Percentiles rank a stretch among this genome's conserved stretches.
Conservation (phyloP, 1,284 basidiomycete species). For the Kalmanozyma brasiliensis region DNA sequence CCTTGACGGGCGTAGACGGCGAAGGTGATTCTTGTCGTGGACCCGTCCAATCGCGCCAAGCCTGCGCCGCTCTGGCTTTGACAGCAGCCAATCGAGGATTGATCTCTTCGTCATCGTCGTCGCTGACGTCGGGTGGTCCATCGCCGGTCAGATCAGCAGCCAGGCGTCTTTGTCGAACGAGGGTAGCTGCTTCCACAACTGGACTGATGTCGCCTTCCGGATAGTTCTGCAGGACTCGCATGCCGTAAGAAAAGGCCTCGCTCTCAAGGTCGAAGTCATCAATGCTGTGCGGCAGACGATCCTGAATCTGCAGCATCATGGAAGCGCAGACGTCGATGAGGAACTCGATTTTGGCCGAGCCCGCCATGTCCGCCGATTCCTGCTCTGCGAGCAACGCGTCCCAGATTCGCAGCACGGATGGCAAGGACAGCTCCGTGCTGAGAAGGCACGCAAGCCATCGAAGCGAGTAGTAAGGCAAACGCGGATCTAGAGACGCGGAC, state of each 20-base stretch:
- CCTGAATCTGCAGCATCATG: conserved; percentile 54
- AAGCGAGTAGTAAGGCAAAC: conserved; percentile 64
- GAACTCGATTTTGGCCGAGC: conserved; percentile 60
- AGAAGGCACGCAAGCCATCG: conserved; percentile 64
- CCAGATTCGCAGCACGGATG: conserved; percentile 61
- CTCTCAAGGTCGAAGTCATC: conserved; percentile 29
- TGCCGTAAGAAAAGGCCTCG: conserved; percentile 54
- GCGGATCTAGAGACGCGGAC: conserved; percentile 53
- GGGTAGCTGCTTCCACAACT: conserved; percentile 53
- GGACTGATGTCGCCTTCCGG: conserved; percentile 59
- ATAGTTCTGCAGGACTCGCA: conserved; percentile 58
- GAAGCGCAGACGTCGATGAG: conserved; percentile 64
- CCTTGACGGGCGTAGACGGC: not conserved
- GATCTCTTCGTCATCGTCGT: conserved; percentile 22
- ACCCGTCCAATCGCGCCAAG: conserved; percentile 39
- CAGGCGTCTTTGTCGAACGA: conserved; percentile 53
- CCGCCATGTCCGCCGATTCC: conserved; percentile 13
- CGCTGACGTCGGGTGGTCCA: conserved; percentile 49
- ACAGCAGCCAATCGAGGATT: conserved; percentile 20
- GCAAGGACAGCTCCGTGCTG: conserved; percentile 60
- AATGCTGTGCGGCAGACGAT: conserved; percentile 17
- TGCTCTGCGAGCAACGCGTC: conserved; percentile 62
- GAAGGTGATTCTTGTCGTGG: conserved; percentile 7
- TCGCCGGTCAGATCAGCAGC: conserved; percentile 60
- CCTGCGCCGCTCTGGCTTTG: conserved; percentile 37